A percentile compares a stretch with the other conserved stretches of the same genome.
phyloP scores from a whole-genome alignment of 2,329 filamentous ascomycete species.

The Pseudocercospora vitis region DNA sequence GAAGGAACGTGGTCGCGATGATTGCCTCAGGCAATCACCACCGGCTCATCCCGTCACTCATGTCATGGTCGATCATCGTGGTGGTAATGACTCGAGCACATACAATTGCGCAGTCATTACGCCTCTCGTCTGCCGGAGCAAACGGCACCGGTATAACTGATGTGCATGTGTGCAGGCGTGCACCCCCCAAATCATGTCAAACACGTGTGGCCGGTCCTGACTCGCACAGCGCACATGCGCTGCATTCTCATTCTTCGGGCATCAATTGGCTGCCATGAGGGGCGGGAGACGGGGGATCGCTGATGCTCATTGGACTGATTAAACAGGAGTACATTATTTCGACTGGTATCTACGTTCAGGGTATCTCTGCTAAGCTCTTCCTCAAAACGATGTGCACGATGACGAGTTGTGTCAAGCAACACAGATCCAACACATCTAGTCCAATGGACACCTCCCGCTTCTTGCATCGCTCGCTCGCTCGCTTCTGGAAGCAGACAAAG shows the following conservation, averaged over 20 bases:
- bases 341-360: slow-evolving; percentile 6
- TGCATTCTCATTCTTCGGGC: neutral
- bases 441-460: neutral
- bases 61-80: no score
- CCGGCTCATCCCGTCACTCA: no score
- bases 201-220: neutral
- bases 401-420: no score
- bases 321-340: slow-evolving; percentile 5
- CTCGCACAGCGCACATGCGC: neutral
- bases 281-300: no score
- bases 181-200: neutral
- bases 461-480: neutral
- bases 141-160: no score
- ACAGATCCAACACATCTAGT: slow-evolving; percentile 2
- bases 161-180: neutral
- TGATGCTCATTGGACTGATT: neutral
- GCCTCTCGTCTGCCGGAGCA: no score
- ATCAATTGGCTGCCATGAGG: neutral
- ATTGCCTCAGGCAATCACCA: no score
- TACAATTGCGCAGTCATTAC: no score
- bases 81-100: no score
- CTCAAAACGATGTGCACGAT: neutral
- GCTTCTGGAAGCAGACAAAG: no score
- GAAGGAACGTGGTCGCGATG: neutral
- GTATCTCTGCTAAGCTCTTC: neutral